These are phyloP conservation scores for Dryas drummondii DNA, from an alignment of 306 rosid species.

Conservation along the genomic window DNA sequence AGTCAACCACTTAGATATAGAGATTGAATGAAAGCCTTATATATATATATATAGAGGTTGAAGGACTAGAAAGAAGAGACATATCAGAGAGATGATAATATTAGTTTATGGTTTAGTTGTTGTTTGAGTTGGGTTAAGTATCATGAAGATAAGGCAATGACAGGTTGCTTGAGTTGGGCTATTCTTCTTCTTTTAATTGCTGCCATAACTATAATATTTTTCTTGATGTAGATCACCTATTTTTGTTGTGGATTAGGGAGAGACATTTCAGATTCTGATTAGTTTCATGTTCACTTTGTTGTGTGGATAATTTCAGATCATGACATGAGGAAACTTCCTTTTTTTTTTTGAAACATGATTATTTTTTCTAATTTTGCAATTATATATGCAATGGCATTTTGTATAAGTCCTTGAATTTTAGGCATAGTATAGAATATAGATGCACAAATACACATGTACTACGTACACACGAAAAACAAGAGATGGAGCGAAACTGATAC, in stretches of 20 bases:
- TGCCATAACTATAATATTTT: neutral
- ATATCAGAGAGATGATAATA: neutral
- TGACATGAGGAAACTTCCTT: too few species aligned
- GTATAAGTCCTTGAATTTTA: too few species aligned
- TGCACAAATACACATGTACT: too few species aligned
- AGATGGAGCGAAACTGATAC: neutral
- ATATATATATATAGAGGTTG: conserved; percentile 7
- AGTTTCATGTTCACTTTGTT: too few species aligned
- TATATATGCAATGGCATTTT: too few species aligned
- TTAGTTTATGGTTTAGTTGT: conserved; percentile 16
- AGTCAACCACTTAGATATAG: neutral
- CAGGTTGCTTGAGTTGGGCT: conserved; percentile 20
- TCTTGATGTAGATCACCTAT: neutral
- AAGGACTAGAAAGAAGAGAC: neutral
- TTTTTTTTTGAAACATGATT: too few species aligned
- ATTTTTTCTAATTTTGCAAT: too few species aligned
- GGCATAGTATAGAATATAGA: too few species aligned
- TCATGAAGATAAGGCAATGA: neutral
- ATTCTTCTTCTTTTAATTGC: neutral
- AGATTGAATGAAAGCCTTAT: neutral
- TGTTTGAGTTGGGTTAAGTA: conserved; percentile 29
- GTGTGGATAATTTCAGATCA: too few species aligned
- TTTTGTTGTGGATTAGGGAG: too few species aligned
- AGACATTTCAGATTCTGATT: too few species aligned
- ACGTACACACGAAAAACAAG: too few species aligned